Percentiles rank a stretch among this genome's conserved stretches.
phyloP scores from a whole-genome alignment of 2,329 filamentous ascomycete species.

The Hirsutella minnesotensis region DNA sequence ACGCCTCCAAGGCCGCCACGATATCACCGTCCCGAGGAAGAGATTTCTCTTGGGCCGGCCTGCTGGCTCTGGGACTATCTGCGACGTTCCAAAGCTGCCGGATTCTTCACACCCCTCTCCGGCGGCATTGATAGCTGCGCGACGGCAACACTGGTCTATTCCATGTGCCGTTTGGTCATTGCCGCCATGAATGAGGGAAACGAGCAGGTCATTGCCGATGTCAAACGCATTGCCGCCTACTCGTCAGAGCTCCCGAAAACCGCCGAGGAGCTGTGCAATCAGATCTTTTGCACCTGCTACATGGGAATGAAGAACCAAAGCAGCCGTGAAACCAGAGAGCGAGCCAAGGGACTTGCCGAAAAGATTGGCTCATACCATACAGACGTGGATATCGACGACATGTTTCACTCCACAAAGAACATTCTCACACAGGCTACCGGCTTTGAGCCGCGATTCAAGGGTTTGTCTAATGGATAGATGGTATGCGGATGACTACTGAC shows the following conservation, averaged over 20 bases:
- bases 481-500: slow-evolving; percentile 13
- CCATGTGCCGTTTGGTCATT: slow-evolving; percentile 23
- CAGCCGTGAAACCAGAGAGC: background rate
- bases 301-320: slow-evolving; percentile 37
- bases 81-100: slow-evolving; percentile 31
- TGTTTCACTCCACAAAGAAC: slow-evolving; percentile 26
- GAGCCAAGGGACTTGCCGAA: slow-evolving; percentile 1
- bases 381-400: slow-evolving; percentile 2
- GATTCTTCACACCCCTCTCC: slow-evolving; percentile 40
- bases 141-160: slow-evolving; percentile 19
- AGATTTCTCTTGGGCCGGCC: slow-evolving; percentile 16
- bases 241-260: background rate
- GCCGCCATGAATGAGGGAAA: slow-evolving; percentile 8
- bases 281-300: slow-evolving; percentile 29
- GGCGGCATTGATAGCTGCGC: slow-evolving; percentile 17
- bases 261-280: slow-evolving; percentile 44
- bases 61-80: slow-evolving; percentile 44
- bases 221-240: no score
- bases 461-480: no score
- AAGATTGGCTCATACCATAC: slow-evolving; percentile 1
- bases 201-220: no score
- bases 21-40: slow-evolving; percentile 17
- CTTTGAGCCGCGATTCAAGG: no score
- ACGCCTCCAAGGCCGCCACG: slow-evolving; percentile 6
- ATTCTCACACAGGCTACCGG: no score